Conservation (phyloP, 129 eudicot species). For the Logfia minima region DNA sequence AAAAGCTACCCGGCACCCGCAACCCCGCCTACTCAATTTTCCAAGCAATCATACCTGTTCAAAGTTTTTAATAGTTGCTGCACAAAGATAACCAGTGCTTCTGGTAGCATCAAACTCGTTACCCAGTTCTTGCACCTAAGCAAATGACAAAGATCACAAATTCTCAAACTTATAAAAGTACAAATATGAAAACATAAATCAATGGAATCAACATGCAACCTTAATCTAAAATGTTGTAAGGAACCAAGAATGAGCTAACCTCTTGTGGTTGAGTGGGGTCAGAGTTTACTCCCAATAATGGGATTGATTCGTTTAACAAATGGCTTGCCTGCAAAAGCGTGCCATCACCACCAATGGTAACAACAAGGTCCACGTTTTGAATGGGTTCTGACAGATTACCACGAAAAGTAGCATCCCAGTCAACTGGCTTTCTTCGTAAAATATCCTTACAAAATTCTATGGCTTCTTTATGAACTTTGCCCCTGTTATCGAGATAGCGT, state of each 20-base stretch:
- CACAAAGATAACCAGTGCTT: slow-evolving; percentile 96
- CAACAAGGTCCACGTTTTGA: slow-evolving; percentile 77
- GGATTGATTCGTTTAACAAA: slow-evolving; percentile 73
- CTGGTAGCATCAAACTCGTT: slow-evolving; percentile 91
- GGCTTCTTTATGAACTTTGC: slow-evolving; percentile 72
- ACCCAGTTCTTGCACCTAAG: slow-evolving; percentile 56
- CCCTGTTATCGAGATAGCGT: slow-evolving; percentile 50
- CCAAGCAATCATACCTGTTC: slow-evolving; percentile 50
- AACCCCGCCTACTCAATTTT: background rate
- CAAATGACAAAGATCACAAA: slow-evolving; percentile 18
- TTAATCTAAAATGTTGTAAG: background rate
- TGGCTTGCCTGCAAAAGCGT: slow-evolving; percentile 88
- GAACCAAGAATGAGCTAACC: slow-evolving; percentile 39
- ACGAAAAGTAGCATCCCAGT: slow-evolving; percentile 62
- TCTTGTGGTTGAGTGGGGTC: slow-evolving; percentile 88
- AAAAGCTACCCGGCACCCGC: background rate
- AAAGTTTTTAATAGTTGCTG: slow-evolving; percentile 72
- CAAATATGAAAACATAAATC: background rate
- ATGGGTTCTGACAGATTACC: slow-evolving; percentile 56
- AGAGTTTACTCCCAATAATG: slow-evolving; percentile 84
- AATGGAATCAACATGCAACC: background rate
- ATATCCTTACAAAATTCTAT: slow-evolving; percentile 63
- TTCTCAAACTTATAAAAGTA: slow-evolving; percentile 5
- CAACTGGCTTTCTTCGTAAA: slow-evolving; percentile 56
- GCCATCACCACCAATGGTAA: slow-evolving; percentile 89